These are phyloP conservation scores for Cucurbita ficifolia DNA, from an alignment of 306 rosid species.

Conservation along the genomic window DNA sequence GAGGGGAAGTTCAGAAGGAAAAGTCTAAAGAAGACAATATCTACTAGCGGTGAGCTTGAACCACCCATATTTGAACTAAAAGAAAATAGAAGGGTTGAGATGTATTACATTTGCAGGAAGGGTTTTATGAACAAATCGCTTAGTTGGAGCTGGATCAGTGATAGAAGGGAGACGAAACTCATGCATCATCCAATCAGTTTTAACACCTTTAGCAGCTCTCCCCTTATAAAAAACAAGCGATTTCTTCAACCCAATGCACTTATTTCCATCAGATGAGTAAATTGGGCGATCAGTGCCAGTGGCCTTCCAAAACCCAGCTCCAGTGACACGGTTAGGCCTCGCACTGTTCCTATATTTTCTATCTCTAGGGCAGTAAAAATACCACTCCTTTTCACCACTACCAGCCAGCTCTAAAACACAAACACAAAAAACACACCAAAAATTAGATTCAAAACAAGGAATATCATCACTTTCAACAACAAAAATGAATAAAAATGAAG, in stretches of 20 bases:
- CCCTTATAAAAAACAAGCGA: conserved; percentile 88
- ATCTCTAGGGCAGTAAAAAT: conserved; percentile 89
- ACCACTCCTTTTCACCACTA: conserved; percentile 92
- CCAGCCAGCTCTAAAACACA: conserved; percentile 48
- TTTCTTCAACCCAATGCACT: conserved; percentile 83
- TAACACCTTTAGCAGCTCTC: conserved; percentile 82
- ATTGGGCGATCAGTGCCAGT: conserved; percentile 90
- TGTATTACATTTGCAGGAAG: neutral
- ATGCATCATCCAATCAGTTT: conserved; percentile 99
- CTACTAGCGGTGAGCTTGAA: too few species aligned
- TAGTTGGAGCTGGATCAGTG: conserved; percentile 21
- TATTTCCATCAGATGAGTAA: conserved; percentile 70
- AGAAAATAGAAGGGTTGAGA: neutral
- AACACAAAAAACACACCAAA: neutral
- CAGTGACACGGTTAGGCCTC: conserved; percentile 88
- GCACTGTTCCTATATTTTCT: conserved; percentile 93
- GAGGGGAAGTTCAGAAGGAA: too few species aligned
- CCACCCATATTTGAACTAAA: neutral
- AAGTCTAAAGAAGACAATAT: too few species aligned
- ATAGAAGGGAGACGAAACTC: conserved; percentile 86
- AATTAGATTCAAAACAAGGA: neutral
- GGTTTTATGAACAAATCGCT: neutral
- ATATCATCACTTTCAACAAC: neutral
- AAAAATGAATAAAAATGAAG: neutral
- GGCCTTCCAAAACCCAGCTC: conserved; percentile 97